phyloP scores from a whole-genome alignment of 768 basidiomycete species.

The Postia placenta region DNA sequence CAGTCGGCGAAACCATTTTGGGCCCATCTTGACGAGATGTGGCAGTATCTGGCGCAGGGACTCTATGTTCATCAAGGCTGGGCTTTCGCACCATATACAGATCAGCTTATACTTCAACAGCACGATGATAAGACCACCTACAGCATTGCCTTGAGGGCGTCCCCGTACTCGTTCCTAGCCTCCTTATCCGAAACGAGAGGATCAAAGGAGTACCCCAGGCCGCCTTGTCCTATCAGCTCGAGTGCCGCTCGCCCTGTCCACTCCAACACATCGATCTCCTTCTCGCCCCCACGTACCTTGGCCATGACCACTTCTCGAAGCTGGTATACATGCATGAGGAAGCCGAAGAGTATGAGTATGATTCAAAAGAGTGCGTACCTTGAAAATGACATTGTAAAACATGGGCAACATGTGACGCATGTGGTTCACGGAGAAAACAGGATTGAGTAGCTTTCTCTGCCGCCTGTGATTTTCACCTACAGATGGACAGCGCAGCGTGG shows the following conservation, averaged over 20 bases:
- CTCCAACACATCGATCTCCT: slow-evolving; percentile 8
- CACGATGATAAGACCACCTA: not conserved
- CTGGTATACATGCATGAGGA: not conserved
- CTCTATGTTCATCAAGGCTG: slow-evolving; percentile 1
- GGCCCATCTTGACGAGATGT: not conserved
- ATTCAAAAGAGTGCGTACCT: not conserved
- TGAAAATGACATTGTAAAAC: slow-evolving; percentile 9
- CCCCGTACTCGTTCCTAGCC: not conserved
- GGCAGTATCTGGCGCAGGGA: not conserved
- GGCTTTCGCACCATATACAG: not conserved
- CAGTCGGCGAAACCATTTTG: not conserved
- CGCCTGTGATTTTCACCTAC: slow-evolving; percentile 14
- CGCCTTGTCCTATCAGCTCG: slow-evolving; percentile 13
- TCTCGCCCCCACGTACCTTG: not conserved
- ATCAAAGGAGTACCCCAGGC: slow-evolving; percentile 13
- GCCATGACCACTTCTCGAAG: not conserved
- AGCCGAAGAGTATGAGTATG: not conserved
- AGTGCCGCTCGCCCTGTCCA: slow-evolving; percentile 14
- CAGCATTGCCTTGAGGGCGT: not conserved
- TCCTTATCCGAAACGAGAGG: slow-evolving; percentile 16
- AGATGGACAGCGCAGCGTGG: not conserved
- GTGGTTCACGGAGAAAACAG: slow-evolving; percentile 15
- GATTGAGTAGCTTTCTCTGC: slow-evolving; percentile 24
- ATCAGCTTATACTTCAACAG: not conserved
- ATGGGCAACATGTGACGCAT: slow-evolving; percentile 15